Evolutionary conservation across 805 yeast species (phyloP).

Genomic region (Suhomyces emberorum): DNA sequence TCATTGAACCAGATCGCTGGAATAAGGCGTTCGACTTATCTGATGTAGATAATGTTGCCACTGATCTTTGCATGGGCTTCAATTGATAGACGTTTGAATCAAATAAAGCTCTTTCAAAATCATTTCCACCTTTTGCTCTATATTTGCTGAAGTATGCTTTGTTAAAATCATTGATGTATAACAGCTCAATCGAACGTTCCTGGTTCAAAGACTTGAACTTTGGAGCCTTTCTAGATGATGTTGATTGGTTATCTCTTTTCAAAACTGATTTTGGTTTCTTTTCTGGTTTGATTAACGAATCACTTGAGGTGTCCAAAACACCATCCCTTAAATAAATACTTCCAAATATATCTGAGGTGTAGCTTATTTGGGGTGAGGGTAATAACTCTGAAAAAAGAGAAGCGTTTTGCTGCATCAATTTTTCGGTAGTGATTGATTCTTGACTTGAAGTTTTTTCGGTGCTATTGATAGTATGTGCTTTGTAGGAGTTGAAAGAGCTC

Average conservation of each 20-base stretch:
- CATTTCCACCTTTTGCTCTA: constrained; percentile 5
- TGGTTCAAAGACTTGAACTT: not conserved
- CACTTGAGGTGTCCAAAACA: not conserved
- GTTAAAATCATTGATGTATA: constrained; percentile 20
- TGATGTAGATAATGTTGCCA: constrained; percentile 28
- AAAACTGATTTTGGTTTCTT: not conserved
- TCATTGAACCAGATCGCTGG: not conserved
- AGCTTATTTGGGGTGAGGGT: constrained; percentile 41
- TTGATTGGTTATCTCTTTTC: not conserved
- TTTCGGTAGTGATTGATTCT: constrained; percentile 25
- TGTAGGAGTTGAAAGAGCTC: not conserved
- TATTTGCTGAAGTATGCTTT: constrained; percentile 17
- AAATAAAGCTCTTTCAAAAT: constrained; percentile 10
- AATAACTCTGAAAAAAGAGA: constrained; percentile 30
- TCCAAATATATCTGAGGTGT: constrained; percentile 28
- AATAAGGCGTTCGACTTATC: constrained; percentile 3
- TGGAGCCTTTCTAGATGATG: not conserved
- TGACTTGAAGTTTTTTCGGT: constrained; percentile 3
- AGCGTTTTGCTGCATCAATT: constrained; percentile 28
- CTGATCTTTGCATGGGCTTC: constrained; percentile 31
- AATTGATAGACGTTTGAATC: constrained; percentile 22
- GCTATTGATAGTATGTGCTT: not conserved
- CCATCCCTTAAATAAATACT: constrained; percentile 6
- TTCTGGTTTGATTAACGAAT: not conserved
- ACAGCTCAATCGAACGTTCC: constrained; percentile 3